Evolutionary conservation across 2,329 filamentous ascomycete genomes (phyloP), one percentile per base, ranked within the genome.

Genomic region (Biscogniauxia mediterranea): DNA sequence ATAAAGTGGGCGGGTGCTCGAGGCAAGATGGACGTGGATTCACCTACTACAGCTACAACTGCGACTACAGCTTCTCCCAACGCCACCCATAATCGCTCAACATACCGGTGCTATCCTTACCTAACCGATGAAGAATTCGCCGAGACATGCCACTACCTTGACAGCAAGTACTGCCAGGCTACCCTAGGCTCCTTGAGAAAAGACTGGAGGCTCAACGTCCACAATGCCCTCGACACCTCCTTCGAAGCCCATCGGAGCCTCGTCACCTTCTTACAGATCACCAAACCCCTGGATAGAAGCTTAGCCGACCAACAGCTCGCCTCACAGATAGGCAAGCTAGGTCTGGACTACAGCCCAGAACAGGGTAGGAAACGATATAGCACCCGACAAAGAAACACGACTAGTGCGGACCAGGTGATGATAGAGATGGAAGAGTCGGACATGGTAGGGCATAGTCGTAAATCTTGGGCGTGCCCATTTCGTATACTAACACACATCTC

Each of bases 81-180:
- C 55, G 28, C 60, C n/a, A 54, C 53, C 23, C 21, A 58, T 54
- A 64, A 71, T 57, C 68, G 73, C 19, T 71, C 74, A 15, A 78
- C 77, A 13, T 82, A 85, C 69, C 68, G 74, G 61, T 76, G 80
- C 56, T 92, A 88, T 70, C 89, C 89, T 6, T 84, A 83, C 61
- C 80, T 92, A 26, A 83, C 76, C 11, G 69, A 76, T 11, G 81
- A 85, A 50, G 88, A 91, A 70, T 92, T 92, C 65, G 76, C 83
- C 57, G 81, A 86, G 69, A 84, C 82, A 58, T 91, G 89, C 73
- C 84, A 88, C 67, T 78, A 83, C 58, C 79, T 89, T 21, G 86
- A 89, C 64, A 78, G 81, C 46, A 80, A 74, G 63, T 89, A 89
- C 73, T 80, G 83, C 60, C 83, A 80, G 70, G 85, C 83, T 58